Conservation (phyloP, 2,329 filamentous ascomycete species). For the Phoma sp. region DNA sequence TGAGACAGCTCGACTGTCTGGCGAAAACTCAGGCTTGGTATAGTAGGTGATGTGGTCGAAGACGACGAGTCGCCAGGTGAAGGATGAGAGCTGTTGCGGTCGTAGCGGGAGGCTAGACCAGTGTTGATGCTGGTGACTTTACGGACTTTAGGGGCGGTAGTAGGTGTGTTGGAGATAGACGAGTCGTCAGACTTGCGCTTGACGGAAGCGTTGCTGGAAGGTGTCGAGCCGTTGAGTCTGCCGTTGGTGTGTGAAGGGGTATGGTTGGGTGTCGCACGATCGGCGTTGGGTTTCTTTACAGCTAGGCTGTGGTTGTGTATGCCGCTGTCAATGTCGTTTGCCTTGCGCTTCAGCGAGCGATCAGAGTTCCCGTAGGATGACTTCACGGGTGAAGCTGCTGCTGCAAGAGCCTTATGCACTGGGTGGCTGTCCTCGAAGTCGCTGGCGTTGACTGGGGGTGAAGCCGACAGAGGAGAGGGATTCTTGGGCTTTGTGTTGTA, state of each 20-base stretch:
- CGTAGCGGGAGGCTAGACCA: constrained; percentile 45
- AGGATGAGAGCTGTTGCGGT: constrained; percentile 38
- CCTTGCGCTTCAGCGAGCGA: constrained; percentile 50
- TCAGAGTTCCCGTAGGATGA: constrained; percentile 40
- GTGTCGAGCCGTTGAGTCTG: constrained; percentile 37
- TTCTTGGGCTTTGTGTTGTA: constrained; percentile 63
- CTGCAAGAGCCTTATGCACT: constrained; percentile 47
- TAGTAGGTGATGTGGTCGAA: constrained; percentile 41
- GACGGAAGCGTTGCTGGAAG: constrained; percentile 39
- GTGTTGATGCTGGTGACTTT: constrained; percentile 45
- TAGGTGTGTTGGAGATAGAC: constrained; percentile 38
- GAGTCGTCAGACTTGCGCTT: constrained; percentile 56
- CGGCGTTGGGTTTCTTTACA: constrained; percentile 42
- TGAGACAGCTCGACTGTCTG: constrained; percentile 55
- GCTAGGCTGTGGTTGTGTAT: constrained; percentile 46
- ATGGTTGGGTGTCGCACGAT: constrained; percentile 37
- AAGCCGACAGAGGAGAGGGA: constrained; percentile 66
- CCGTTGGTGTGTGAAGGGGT: constrained; percentile 40
- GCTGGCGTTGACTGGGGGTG: constrained; percentile 66
- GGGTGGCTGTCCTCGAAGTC: constrained; percentile 58
- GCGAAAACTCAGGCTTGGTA: constrained; percentile 49
- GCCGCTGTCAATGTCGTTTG: constrained; percentile 47
- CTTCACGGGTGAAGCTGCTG: constrained; percentile 44
- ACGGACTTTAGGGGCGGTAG: constrained; percentile 36
- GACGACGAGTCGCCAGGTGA: constrained; percentile 46